A percentile compares a stretch with the other conserved stretches of the same genome.
Conservation (phyloP, 1,139 yeast genomes). For the Hansenula anomala region DNA sequence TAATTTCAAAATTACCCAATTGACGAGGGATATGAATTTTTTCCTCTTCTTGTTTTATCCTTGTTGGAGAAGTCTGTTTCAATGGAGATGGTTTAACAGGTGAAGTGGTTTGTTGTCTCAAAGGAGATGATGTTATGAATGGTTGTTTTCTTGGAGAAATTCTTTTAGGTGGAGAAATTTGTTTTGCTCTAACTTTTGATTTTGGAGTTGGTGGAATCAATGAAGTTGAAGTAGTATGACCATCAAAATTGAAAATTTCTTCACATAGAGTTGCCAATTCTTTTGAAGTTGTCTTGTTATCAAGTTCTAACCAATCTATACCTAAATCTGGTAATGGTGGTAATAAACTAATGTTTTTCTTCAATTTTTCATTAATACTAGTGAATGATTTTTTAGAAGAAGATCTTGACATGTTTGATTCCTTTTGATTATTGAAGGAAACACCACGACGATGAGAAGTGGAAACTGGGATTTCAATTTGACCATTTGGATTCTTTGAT, state of each 20-base stretch:
- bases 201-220: no score
- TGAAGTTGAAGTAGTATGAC: constrained; percentile 9
- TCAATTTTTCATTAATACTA: constrained; percentile 4
- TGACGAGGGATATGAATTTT: constrained; percentile 7
- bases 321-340: constrained; percentile 22
- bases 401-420: constrained; percentile 19
- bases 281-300: constrained; percentile 9
- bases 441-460: constrained; percentile 32
- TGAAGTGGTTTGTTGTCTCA: background rate
- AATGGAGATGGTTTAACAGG: no score
- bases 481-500: constrained; percentile 21
- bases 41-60: constrained; percentile 2
- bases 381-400: constrained; percentile 19
- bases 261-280: constrained; percentile 27
- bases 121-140: background rate
- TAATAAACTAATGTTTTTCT: constrained; percentile 18
- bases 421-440: constrained; percentile 25
- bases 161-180: constrained; percentile 8
- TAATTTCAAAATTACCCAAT: constrained; percentile 9
- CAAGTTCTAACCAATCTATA: constrained; percentile 19
- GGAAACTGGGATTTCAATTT: constrained; percentile 29
- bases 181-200: no score
- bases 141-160: constrained; percentile 5
- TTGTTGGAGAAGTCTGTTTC: constrained; percentile 3
- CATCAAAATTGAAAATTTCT: constrained; percentile 25